These are phyloP conservation scores for Malus hybrid DNA, from an alignment of 331 rosid genomes.

Conservation along the genomic window DNA sequence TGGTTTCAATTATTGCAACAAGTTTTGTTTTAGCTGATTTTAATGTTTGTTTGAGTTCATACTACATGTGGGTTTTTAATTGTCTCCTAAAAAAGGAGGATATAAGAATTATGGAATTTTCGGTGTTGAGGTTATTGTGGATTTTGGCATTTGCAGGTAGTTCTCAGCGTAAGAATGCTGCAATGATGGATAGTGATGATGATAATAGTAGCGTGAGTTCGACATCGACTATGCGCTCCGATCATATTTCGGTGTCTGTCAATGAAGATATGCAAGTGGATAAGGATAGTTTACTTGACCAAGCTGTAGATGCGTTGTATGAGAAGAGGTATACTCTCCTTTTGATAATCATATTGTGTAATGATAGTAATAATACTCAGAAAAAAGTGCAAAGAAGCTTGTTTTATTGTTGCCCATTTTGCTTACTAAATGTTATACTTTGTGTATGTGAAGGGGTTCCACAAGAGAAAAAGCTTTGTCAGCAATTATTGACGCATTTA, in stretches of 20 bases:
- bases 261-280: conserved; percentile 54
- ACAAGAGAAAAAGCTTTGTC: conserved; percentile 75
- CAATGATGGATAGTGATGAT: conserved; percentile 63
- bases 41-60: background rate
- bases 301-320: conserved; percentile 72
- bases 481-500: conserved; percentile 57
- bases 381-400: background rate
- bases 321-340: conserved; percentile 58
- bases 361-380: background rate
- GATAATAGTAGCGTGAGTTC: conserved; percentile 77
- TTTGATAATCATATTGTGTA: background rate
- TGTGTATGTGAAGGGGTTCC: conserved; percentile 48
- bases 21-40: background rate
- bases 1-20: background rate
- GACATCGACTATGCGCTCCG: conserved; percentile 68
- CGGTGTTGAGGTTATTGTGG: conserved; percentile 11
- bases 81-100: background rate
- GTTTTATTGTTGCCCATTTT: background rate
- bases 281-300: conserved; percentile 69
- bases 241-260: conserved; percentile 41
- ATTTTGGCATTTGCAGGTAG: conserved; percentile 37
- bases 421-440: background rate
- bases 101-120: background rate
- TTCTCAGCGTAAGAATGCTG: conserved; percentile 67
- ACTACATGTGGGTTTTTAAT: no score